Base-by-base conservation (phyloP, 805 yeast species). In the Candida pseudoglaebosa region DNA sequence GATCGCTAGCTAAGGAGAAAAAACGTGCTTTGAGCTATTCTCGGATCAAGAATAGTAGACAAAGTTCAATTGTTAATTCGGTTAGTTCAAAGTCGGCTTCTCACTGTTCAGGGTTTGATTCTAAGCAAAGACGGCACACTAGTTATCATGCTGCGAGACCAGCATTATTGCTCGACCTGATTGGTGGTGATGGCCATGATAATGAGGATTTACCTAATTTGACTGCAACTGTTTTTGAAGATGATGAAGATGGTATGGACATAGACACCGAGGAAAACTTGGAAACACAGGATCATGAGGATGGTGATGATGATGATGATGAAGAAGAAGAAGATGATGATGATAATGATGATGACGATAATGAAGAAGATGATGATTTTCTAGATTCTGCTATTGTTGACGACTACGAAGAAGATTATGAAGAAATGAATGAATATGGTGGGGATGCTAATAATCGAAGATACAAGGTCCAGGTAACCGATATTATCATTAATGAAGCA, bases 401-500 rank as follows among this genome's bases (percentile, higher is more conserved):
- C n/a, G 49, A 40, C 15, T 30, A 32, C 10, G 35, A 30, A 5
- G 46, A 42, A 2, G 44, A 36, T 14, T 34, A 32, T 4, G 44
- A 35, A 1, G 50, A 46, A 16, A 44, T 45, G 32, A 41, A 34
- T 29, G 48, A 39, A 0, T 52, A 57, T 42, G 53, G 50, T 9
- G 57, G 50, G 18, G 57, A 52, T 24, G 44, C 55, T 8, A 43
- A 53, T 28, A 53, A 47, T 36, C 34, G 56, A 35, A 42, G 52
- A 26, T 60, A 66, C 48, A 61, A 56, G 41, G 71, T 68, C 10
- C 65, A 60, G 26, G 74, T 68, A 19, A 65, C 71, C 4, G 74
- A 68, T 20, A 66, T 68, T 5, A 44, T 62, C 9, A 59, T 68
- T 18, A 52, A 61, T 41, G 71, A 65, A 28, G 48, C 51, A 30